phyloP scores from a whole-genome alignment of 805 yeast species.

The Spathaspora passalidarum region DNA sequence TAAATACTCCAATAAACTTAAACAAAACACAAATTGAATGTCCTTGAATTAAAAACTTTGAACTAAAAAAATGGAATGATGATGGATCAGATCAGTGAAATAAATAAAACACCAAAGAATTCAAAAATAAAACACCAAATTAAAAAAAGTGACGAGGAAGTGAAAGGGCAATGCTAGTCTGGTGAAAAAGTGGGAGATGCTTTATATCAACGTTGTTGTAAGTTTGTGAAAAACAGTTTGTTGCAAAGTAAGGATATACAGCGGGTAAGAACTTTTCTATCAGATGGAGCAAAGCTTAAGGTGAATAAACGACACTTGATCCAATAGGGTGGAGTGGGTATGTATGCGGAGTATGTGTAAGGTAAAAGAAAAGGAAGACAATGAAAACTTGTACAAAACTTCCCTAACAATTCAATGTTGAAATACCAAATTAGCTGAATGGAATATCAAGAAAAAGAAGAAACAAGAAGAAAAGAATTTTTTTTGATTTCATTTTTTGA shows the following conservation, averaged over 20 bases:
- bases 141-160: not conserved
- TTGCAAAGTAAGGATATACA: not conserved
- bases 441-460: not conserved
- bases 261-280: not conserved
- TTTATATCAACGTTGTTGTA: not conserved
- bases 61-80: not conserved
- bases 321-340: too few relatives aligned
- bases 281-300: too few relatives aligned
- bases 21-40: constrained; percentile 1
- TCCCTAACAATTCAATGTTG: too few relatives aligned
- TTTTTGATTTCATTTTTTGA: too few relatives aligned
- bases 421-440: too few relatives aligned
- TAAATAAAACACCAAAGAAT: not conserved
- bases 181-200: not conserved
- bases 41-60: not conserved
- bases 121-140: not conserved
- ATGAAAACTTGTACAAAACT: too few relatives aligned
- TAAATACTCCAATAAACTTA: not conserved
- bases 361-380: too few relatives aligned
- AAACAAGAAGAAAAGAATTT: not conserved
- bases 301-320: too few relatives aligned
- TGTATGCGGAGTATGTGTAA: too few relatives aligned
- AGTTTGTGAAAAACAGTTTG: not conserved
- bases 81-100: not conserved
- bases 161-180: constrained; percentile 1